Conservation (phyloP, 345 rosid species). For the Mangifera indica region DNA sequence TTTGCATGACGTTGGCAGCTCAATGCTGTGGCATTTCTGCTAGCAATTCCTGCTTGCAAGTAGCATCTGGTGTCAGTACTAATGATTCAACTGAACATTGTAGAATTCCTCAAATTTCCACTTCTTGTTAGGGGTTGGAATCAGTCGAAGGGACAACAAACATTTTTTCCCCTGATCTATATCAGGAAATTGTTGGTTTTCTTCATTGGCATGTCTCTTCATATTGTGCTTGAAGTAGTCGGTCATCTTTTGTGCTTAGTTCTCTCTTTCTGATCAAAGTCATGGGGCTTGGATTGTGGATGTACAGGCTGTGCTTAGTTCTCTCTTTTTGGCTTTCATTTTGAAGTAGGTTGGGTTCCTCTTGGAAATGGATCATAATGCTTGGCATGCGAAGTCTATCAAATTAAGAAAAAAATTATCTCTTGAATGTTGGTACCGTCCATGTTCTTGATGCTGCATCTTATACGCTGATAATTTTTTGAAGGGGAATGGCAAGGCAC, state of each 20-base stretch:
- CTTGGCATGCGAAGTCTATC: background rate
- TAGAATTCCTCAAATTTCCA: background rate
- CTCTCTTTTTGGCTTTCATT: too few species aligned
- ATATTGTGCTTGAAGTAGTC: too few species aligned
- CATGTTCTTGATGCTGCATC: constrained; percentile 17
- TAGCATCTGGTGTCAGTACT: background rate
- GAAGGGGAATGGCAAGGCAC: constrained; percentile 96
- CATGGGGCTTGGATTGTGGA: background rate
- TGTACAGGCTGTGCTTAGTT: too few species aligned
- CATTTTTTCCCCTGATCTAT: too few species aligned
- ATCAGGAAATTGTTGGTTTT: too few species aligned
- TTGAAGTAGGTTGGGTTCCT: too few species aligned
- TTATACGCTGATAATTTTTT: constrained; percentile 11
- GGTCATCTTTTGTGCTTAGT: too few species aligned
- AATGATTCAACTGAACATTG: too few species aligned
- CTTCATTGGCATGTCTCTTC: too few species aligned
- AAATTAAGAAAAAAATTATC: background rate
- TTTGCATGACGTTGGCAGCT: background rate
- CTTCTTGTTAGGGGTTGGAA: background rate
- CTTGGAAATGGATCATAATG: background rate
- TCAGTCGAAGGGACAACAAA: background rate
- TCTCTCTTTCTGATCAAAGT: too few species aligned
- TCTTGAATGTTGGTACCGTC: constrained; percentile 1
- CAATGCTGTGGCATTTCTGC: background rate
- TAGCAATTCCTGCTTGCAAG: background rate